phyloP scores from a whole-genome alignment of 202 grass and related monocot genomes.

The Zoysia matrella region DNA sequence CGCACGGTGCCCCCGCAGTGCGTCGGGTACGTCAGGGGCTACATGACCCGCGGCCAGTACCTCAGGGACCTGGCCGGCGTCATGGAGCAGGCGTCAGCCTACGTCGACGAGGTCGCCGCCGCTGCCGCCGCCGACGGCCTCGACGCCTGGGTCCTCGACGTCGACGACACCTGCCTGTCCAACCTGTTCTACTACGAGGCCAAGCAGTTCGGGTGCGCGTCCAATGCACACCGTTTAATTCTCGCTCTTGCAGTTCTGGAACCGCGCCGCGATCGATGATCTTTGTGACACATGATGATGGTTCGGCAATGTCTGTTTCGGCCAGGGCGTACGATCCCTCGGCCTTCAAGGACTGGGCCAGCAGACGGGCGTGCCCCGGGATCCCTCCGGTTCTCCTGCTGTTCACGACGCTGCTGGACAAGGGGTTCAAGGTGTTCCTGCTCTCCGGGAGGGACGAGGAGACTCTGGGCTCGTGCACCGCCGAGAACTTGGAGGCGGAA shows the following conservation, averaged over 20 bases:
- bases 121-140: slow-evolving; percentile 55
- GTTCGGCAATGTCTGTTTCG: neutral
- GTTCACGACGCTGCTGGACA: slow-evolving; percentile 51
- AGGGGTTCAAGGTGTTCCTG: slow-evolving; percentile 84
- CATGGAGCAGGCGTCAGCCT: slow-evolving; percentile 54
- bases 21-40: slow-evolving; percentile 66
- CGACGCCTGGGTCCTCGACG: slow-evolving; percentile 90
- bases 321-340: slow-evolving; percentile 64
- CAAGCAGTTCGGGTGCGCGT: slow-evolving; percentile 73
- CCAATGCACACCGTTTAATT: no score
- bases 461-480: slow-evolving; percentile 53
- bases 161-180: neutral
- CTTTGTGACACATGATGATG: neutral
- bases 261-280: neutral
- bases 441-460: slow-evolving; percentile 78
- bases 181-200: slow-evolving; percentile 80
- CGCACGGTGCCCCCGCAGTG: slow-evolving; percentile 72
- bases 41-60: slow-evolving; percentile 95
- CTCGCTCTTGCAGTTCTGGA: no score
- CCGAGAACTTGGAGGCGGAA: slow-evolving; percentile 57
- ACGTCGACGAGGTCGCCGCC: slow-evolving; percentile 42
- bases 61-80: slow-evolving; percentile 63
- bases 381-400: slow-evolving; percentile 62
- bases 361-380: slow-evolving; percentile 54
- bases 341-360: slow-evolving; percentile 74